Base-by-base conservation (phyloP, 441 rosid genomes). In the Syzygium malaccense region DNA sequence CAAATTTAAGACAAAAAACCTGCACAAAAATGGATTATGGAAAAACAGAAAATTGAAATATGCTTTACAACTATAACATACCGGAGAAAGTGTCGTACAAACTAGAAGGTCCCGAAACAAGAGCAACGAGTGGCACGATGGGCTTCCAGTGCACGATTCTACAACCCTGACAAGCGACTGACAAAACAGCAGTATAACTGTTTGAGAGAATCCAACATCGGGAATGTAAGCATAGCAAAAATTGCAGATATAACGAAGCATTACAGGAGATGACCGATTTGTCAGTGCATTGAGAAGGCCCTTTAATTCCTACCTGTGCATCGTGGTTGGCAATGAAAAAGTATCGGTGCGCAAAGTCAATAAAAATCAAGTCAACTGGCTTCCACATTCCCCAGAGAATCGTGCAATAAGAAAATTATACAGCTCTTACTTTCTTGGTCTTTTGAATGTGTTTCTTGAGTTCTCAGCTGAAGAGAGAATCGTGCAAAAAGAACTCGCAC, bases 51-150 rank as follows among this genome's bases (percentile, higher is more conserved):
- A 86, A 85, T 28, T 32, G 91, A 88, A 92, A 75, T 75, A 26
- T 41, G 9, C 51, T 75, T 23, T 41, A 37, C 18, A 75, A 91
- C 85, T 37, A 87, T 86, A 91, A 90, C 98, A 86, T 96, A 98
- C 99, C 88, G 98, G 95, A 90, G 96, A 92, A 87, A 98, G 96
- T 32, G 97, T 96, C 79, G 99, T 94, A 28, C 99, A 96, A 91
- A 98, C 99, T 86, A 98, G 94, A 58, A 98, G 92, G 93, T 98
- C 98, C 86, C 96, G 97, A 91, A 94, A 96, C 93, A 98, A 91
- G 93, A 98, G 93, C 90, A 98, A 86, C 3, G 99, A 96, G 91
- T 92, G 93, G 95, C 97, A 95, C 19, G 92, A 86, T 11, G 91
- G 55, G 87, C 91, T 94, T 92, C 98, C 98, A 86, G 91, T 94